These are phyloP conservation scores for Daldinia sp. DNA, from an alignment of 2,329 filamentous ascomycete genomes.

Conservation along the genomic window DNA sequence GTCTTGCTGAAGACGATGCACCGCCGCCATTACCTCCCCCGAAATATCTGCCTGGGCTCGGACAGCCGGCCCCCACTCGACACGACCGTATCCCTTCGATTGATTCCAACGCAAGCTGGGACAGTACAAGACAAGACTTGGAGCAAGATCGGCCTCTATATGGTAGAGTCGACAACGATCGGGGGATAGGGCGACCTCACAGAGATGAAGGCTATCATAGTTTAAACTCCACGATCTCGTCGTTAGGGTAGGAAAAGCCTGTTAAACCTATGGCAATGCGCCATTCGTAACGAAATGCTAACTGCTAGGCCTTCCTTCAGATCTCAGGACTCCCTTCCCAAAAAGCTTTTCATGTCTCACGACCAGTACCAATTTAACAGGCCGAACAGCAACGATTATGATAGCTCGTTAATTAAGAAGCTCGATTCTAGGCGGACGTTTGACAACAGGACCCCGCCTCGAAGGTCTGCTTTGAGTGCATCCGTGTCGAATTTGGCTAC, in stretches of 20 bases:
- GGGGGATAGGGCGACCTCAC: conserved; percentile 35
- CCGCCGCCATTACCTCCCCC: conserved; percentile 51
- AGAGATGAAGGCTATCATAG: conserved; percentile 49
- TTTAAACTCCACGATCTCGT: conserved; percentile 44
- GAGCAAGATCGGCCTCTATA: conserved; percentile 39
- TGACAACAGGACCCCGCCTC: conserved; percentile 56
- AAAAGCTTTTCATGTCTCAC: conserved; percentile 60
- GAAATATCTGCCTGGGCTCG: conserved; percentile 44
- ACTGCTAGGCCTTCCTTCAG: conserved; percentile 43
- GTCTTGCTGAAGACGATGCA: conserved; percentile 46
- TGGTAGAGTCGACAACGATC: conserved; percentile 35
- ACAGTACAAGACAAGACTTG: conserved; percentile 40
- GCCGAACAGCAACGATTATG: conserved; percentile 54
- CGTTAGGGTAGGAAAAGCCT: conserved; percentile 39
- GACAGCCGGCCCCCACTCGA: conserved; percentile 32
- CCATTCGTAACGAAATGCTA: conserved; percentile 19
- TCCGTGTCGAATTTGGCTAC: conserved; percentile 51
- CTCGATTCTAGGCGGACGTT: conserved; percentile 57
- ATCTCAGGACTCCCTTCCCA: conserved; percentile 53
- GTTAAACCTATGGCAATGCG: not conserved
- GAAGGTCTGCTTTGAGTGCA: conserved; percentile 54
- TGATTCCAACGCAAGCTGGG: conserved; percentile 45
- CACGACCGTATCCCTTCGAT: conserved; percentile 44
- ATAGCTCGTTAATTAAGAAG: conserved; percentile 63
- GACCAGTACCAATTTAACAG: conserved; percentile 57